These are phyloP conservation scores for Alternaria hordeiaustralica DNA, from an alignment of 2,329 filamentous ascomycete species.

Conservation along the genomic window DNA sequence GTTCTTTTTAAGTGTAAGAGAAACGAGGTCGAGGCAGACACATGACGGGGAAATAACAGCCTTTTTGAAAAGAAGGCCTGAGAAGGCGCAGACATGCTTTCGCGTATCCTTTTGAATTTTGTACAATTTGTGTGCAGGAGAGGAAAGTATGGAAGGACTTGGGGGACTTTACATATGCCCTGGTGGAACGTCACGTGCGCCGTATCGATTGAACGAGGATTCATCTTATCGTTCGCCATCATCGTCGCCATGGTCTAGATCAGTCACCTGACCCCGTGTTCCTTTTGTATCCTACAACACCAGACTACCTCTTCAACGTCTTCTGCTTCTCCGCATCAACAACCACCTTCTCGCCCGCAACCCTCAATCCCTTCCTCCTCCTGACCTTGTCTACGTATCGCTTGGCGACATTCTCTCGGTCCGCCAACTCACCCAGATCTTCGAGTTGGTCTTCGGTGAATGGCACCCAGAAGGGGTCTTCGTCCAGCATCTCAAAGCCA, in stretches of 20 bases:
- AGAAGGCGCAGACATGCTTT: too few relatives aligned
- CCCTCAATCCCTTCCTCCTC: constrained; percentile 83
- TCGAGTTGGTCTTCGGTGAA: constrained; percentile 96
- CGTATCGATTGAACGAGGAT: too few relatives aligned
- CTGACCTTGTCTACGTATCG: constrained; percentile 92
- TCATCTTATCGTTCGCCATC: background rate
- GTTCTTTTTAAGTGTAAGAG: background rate
- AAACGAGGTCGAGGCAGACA: background rate
- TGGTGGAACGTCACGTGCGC: too few relatives aligned
- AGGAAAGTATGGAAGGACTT: too few relatives aligned
- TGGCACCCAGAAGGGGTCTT: constrained; percentile 98
- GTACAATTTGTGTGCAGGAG: too few relatives aligned
- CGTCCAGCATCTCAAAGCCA: constrained; percentile 89
- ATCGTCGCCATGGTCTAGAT: background rate
- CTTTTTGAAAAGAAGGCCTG: too few relatives aligned
- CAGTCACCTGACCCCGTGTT: too few relatives aligned
- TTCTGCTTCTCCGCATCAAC: constrained; percentile 93
- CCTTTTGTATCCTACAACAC: background rate
- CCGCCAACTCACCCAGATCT: constrained; percentile 91
- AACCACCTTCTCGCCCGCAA: constrained; percentile 69
- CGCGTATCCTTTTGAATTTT: too few relatives aligned
- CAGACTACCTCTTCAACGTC: constrained; percentile 66
- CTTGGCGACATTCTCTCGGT: constrained; percentile 95
- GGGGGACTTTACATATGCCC: too few relatives aligned
- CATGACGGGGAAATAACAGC: too few relatives aligned